Percentiles rank a stretch among this genome's conserved stretches.
phyloP scores from a whole-genome alignment of 208 protist genomes.

The Acanthamoeba lenticulata region DNA sequence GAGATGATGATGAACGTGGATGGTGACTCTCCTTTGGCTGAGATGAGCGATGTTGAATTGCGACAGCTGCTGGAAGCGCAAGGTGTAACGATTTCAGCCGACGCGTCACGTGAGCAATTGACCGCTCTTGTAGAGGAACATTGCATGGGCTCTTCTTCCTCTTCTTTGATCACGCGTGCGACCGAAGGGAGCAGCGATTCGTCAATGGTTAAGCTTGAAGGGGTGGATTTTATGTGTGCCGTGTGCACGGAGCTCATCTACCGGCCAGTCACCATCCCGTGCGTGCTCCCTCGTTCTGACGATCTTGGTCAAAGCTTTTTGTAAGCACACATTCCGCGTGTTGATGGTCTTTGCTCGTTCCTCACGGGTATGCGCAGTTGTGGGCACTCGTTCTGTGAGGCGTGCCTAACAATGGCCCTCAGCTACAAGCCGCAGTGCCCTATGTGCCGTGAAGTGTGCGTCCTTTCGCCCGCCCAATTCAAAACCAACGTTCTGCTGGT shows the following conservation, averaged over 20 bases:
- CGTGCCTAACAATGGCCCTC: neutral
- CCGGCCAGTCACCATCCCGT: conserved; percentile 27
- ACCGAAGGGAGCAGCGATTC: neutral
- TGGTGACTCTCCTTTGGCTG: neutral
- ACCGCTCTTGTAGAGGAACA: neutral
- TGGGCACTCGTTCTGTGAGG: conserved; percentile 48
- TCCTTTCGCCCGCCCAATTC: neutral
- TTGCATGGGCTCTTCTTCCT: neutral
- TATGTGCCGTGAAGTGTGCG: conserved; percentile 23
- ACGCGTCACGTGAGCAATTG: neutral
- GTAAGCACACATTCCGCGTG: no score
- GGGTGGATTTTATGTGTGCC: conserved; percentile 38
- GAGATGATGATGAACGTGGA: neutral
- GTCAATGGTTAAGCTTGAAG: neutral
- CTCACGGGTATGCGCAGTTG: neutral
- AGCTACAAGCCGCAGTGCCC: conserved; percentile 36
- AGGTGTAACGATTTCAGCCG: neutral
- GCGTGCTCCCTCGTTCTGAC: neutral
- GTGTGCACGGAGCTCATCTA: conserved; percentile 61
- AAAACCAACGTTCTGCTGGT: conserved; percentile 37
- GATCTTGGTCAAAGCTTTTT: neutral
- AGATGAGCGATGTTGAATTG: neutral
- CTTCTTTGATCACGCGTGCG: neutral
- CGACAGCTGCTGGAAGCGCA: neutral
- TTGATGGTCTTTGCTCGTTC: neutral